A percentile compares a stretch with the other conserved stretches of the same genome.
These are phyloP conservation scores for Botrytis byssoidea DNA, from an alignment of 2,329 filamentous ascomycete species.

Conservation along the genomic window DNA sequence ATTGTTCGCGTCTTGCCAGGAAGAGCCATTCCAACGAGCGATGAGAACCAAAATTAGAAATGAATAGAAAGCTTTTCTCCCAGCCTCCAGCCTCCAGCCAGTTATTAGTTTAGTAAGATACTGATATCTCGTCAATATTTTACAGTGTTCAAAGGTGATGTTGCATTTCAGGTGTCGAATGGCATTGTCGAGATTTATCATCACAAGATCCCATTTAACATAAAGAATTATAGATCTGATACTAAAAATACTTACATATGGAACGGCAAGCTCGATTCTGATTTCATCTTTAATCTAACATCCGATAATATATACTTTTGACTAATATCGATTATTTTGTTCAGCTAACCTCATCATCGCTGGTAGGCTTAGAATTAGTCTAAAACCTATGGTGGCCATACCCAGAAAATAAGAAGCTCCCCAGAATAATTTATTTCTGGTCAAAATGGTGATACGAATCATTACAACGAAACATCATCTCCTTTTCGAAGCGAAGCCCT, in stretches of 20 bases:
- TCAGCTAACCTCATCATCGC: neutral
- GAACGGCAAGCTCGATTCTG: neutral
- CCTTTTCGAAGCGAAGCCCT: slow-evolving; percentile 13
- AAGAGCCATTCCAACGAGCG: neutral
- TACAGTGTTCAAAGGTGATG: neutral
- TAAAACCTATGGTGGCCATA: neutral
- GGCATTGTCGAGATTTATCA: neutral
- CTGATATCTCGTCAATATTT: no score
- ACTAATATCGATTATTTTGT: neutral
- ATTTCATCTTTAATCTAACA: neutral
- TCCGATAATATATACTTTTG: neutral
- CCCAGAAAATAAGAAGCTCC: neutral
- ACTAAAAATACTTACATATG: neutral
- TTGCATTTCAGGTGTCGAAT: neutral
- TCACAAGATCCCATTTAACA: neutral
- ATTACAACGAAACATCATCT: neutral
- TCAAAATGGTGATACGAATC: neutral
- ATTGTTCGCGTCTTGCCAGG: neutral
- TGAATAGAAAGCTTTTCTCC: fast-evolving
- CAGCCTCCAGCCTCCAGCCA: neutral
- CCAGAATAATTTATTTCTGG: neutral
- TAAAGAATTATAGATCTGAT: no score
- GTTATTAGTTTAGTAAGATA: neutral
- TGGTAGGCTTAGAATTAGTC: neutral
- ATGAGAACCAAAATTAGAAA: neutral